Conservation (phyloP, 306 rosid genomes). For the Notholithocarpus densiflorus region DNA sequence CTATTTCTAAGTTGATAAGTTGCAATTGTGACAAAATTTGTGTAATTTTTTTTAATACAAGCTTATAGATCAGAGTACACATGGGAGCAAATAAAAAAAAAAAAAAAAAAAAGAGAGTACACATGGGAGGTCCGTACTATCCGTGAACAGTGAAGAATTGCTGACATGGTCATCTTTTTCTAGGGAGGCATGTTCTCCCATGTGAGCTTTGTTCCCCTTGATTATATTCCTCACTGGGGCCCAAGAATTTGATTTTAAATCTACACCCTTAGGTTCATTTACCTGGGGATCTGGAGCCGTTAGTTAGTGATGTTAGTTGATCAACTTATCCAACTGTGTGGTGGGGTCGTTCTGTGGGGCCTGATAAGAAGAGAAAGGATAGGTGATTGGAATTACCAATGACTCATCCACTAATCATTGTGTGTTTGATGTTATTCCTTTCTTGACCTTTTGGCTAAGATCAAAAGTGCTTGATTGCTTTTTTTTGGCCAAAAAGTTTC, state of each 20-base stretch:
- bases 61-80: conserved; percentile 21
- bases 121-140: conserved; percentile 65
- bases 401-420: not conserved
- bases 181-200: conserved; percentile 53
- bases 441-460: no score
- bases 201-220: conserved; percentile 53
- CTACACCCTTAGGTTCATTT: not conserved
- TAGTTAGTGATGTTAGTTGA: not conserved
- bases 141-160: conserved; percentile 26
- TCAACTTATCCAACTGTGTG: not conserved
- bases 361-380: not conserved
- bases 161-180: conserved; percentile 34
- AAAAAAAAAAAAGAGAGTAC: not conserved
- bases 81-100: conserved; percentile 22
- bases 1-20: no score
- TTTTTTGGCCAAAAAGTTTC: no score
- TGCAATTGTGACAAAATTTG: not conserved
- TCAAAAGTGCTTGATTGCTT: no score
- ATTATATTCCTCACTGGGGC: conserved; percentile 20
- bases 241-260: conserved; percentile 13
- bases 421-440: no score
- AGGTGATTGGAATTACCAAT: no score
- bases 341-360: not conserved
- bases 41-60: not conserved
- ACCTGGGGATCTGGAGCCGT: not conserved